phyloP scores from a whole-genome alignment of 441 rosid genomes.

The Gossypium schwendimanii region DNA sequence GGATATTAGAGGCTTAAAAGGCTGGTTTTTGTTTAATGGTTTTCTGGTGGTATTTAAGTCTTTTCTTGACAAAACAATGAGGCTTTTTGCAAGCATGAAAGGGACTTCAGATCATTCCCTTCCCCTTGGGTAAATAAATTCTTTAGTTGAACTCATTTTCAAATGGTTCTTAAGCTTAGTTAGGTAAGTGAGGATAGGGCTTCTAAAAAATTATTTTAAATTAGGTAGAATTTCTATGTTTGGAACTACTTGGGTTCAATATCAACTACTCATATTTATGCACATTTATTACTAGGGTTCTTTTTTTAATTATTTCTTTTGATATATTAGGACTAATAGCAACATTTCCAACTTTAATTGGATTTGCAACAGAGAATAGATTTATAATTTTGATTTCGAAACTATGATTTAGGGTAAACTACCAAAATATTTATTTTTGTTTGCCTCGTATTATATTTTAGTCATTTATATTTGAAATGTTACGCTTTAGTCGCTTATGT shows the following conservation, averaged over 20 bases:
- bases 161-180: neutral
- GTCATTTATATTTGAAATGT: no score
- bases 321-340: no score
- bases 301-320: no score
- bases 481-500: no score
- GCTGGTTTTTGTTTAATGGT: neutral
- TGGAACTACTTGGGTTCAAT: neutral
- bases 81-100: slow-evolving; percentile 10
- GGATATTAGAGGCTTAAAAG: neutral
- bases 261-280: neutral
- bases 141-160: slow-evolving; percentile 4
- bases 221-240: neutral
- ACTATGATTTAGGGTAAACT: no score
- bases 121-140: neutral
- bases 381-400: no score
- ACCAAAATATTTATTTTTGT: no score
- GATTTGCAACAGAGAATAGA: no score
- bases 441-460: no score
- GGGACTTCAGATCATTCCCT: neutral
- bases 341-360: no score
- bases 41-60: neutral
- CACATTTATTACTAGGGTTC: neutral
- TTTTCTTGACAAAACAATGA: slow-evolving; percentile 1
- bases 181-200: neutral
- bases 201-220: neutral